These are phyloP conservation scores for Taphrina deformans DNA, from an alignment of 1,139 yeast genomes.

Conservation along the genomic window DNA sequence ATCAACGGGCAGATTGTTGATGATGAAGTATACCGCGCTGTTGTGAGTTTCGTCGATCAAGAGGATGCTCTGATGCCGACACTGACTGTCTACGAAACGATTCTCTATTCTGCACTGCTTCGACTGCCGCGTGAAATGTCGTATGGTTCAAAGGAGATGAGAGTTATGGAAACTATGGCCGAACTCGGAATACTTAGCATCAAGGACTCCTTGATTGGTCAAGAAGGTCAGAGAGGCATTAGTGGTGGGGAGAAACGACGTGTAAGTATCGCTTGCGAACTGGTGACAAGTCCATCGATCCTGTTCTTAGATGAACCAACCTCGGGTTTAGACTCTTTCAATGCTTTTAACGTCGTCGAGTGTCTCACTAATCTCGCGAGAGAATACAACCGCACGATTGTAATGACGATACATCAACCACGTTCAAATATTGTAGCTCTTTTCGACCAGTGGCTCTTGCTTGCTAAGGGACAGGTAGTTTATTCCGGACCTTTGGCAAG, in stretches of 20 bases:
- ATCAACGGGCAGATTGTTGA: constrained; percentile 61
- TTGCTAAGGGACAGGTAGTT: constrained; percentile 81
- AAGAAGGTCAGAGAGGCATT: constrained; percentile 85
- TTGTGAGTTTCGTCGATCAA: constrained; percentile 96
- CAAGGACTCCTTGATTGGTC: constrained; percentile 83
- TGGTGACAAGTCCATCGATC: constrained; percentile 81
- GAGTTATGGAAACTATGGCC: constrained; percentile 79
- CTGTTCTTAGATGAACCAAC: constrained; percentile 90
- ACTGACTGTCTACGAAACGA: constrained; percentile 91
- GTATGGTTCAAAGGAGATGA: constrained; percentile 64
- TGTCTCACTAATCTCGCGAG: constrained; percentile 76
- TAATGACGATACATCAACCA: constrained; percentile 97
- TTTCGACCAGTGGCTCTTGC: constrained; percentile 75
- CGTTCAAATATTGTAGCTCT: constrained; percentile 89
- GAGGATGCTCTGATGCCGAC: constrained; percentile 91
- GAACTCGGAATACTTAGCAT: constrained; percentile 81
- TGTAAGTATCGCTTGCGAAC: constrained; percentile 85
- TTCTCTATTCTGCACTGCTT: constrained; percentile 82
- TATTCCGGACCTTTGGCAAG: constrained; percentile 64
- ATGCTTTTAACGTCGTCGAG: constrained; percentile 88
- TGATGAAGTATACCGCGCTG: constrained; percentile 56
- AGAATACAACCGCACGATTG: constrained; percentile 78
- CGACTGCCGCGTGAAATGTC: constrained; percentile 82
- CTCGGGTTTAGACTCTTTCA: constrained; percentile 89
- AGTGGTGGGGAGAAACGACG: constrained; percentile 93